Evolutionary conservation across 73 alveolate species (phyloP).

Genomic region (Paramecium caudatum): DNA sequence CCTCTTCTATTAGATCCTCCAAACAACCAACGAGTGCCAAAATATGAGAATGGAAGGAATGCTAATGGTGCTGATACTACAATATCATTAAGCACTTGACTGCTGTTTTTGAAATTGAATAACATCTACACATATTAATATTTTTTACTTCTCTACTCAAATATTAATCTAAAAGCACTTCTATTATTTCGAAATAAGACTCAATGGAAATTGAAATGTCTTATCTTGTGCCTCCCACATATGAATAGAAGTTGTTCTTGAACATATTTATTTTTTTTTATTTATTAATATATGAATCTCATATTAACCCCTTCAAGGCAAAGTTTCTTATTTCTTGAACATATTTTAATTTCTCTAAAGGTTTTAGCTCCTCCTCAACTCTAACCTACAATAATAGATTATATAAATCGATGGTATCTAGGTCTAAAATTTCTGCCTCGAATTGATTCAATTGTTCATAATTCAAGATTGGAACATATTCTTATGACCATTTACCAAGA

Average conservation of each 20-base stretch:
- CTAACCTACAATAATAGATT: neutral
- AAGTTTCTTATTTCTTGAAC: neutral
- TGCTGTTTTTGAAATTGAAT: slow-evolving; percentile 56
- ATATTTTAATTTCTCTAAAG: neutral
- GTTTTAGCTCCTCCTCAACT: slow-evolving; percentile 18
- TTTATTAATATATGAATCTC: neutral
- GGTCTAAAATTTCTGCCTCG: slow-evolving; percentile 19
- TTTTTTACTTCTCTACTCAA: slow-evolving; percentile 60
- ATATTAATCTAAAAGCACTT: slow-evolving; percentile 61
- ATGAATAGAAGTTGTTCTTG: slow-evolving; percentile 58
- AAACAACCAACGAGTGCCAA: slow-evolving; percentile 6
- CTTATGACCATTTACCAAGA: slow-evolving; percentile 8
- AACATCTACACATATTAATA: slow-evolving; percentile 31
- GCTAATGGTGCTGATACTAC: slow-evolving; percentile 21
- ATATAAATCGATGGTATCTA: slow-evolving; percentile 19
- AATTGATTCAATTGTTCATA: neutral
- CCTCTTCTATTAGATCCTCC: slow-evolving; percentile 24
- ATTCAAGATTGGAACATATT: slow-evolving; percentile 5
- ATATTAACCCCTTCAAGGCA: neutral
- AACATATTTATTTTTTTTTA: slow-evolving; percentile 45
- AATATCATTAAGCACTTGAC: slow-evolving; percentile 3
- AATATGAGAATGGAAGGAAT: slow-evolving; percentile 9
- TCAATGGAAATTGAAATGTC: slow-evolving; percentile 39
- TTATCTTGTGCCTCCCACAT: slow-evolving; percentile 49
- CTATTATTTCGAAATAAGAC: slow-evolving; percentile 38